Percentiles rank a stretch among this genome's conserved stretches.
Evolutionary conservation across 768 basidiomycete genomes (phyloP).

Genomic region (Pleurotus sapidus): DNA sequence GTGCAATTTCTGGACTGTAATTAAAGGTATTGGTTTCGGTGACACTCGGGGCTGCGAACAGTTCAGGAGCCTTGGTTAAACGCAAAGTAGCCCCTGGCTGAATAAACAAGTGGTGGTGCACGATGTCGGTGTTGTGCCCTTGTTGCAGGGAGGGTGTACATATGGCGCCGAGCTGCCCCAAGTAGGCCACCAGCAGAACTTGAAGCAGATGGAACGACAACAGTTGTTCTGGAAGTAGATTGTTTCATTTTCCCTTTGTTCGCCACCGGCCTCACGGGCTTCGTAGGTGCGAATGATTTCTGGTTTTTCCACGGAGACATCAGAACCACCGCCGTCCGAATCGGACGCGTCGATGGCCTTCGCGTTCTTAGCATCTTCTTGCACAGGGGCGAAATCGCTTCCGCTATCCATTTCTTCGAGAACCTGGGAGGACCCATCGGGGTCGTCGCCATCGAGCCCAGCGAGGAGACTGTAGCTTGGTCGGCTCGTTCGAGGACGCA

Average conservation of each 20-base stretch:
- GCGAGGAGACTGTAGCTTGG: slow-evolving; percentile 46
- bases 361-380: slow-evolving; percentile 20
- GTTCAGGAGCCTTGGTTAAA: slow-evolving; percentile 43
- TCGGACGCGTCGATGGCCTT: slow-evolving; percentile 17
- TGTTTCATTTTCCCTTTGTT: slow-evolving; percentile 26
- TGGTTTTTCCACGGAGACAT: slow-evolving; percentile 3
- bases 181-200: slow-evolving; percentile 21
- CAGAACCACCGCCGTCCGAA: slow-evolving; percentile 15
- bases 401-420: slow-evolving; percentile 39
- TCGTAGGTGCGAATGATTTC: neutral
- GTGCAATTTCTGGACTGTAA: slow-evolving; percentile 39
- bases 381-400: slow-evolving; percentile 57
- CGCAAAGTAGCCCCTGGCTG: slow-evolving; percentile 55
- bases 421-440: slow-evolving; percentile 20
- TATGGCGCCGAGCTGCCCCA: slow-evolving; percentile 43
- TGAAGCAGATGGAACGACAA: slow-evolving; percentile 10
- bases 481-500: slow-evolving; percentile 52
- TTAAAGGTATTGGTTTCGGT: slow-evolving; percentile 58
- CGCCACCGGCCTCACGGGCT: slow-evolving; percentile 19
- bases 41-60: slow-evolving; percentile 30
- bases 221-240: slow-evolving; percentile 10
- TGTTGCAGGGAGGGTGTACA: slow-evolving; percentile 59
- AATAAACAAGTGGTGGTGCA: slow-evolving; percentile 60
- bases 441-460: slow-evolving; percentile 28
- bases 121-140: slow-evolving; percentile 73